Conservation (phyloP, 331 rosid species). For the Quercus tomentella region DNA sequence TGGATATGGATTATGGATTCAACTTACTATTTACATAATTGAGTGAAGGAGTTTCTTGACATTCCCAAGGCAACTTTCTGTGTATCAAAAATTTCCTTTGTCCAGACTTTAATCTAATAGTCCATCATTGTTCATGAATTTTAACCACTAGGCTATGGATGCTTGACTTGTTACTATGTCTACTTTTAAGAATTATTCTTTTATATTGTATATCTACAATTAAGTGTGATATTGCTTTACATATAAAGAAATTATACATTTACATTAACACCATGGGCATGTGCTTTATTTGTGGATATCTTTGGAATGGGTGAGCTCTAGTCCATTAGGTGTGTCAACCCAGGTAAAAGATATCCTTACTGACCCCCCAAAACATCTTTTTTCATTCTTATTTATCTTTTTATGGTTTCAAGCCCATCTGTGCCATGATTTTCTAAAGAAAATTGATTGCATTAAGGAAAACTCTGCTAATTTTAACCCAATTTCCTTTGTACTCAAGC, state of each 20-base stretch:
- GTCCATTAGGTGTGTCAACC: too few species aligned
- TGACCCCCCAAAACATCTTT: too few species aligned
- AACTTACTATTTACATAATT: not conserved
- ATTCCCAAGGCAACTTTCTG: not conserved
- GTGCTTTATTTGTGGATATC: not conserved
- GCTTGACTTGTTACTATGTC: not conserved
- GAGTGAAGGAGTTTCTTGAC: not conserved
- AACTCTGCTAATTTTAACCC: too few species aligned
- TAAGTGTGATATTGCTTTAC: not conserved
- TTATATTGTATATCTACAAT: too few species aligned
- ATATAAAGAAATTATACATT: not conserved
- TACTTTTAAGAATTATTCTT: not conserved
- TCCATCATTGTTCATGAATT: not conserved
- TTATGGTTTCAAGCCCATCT: too few species aligned
- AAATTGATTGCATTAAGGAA: too few species aligned
- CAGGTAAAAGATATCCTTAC: too few species aligned
- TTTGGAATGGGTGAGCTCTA: not conserved
- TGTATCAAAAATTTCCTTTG: not conserved
- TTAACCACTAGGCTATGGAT: not conserved
- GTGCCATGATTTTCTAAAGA: too few species aligned
- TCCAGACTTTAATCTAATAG: not conserved
- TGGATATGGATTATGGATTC: not conserved
- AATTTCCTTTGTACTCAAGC: too few species aligned
- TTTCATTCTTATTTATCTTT: too few species aligned
- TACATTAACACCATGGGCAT: not conserved